These are phyloP conservation scores for Solidago caesia DNA, from an alignment of 129 eudicot species.

Conservation along the genomic window DNA sequence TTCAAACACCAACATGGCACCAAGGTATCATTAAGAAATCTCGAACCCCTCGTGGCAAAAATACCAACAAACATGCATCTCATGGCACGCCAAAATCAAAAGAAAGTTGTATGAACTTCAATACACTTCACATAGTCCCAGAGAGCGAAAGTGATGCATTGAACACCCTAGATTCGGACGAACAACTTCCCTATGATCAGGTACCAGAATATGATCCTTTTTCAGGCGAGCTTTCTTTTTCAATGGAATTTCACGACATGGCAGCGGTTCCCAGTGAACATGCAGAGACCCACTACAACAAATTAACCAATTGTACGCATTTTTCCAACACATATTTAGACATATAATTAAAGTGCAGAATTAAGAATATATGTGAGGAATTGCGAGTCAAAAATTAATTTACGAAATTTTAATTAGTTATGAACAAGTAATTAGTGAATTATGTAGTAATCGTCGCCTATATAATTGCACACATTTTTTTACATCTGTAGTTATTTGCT, in stretches of 20 bases:
- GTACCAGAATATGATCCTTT: slow-evolving; percentile 48
- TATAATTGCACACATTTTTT: no score
- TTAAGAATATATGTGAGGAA: no score
- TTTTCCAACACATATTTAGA: background rate
- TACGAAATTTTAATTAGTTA: no score
- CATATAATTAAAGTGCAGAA: background rate
- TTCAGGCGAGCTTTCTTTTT: slow-evolving; percentile 21
- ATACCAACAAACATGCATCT: slow-evolving; percentile 22
- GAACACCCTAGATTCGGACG: slow-evolving; percentile 40
- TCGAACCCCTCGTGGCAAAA: slow-evolving; percentile 52
- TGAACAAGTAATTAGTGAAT: no score
- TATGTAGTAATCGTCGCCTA: no score
- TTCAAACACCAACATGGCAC: slow-evolving; percentile 47
- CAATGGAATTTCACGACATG: slow-evolving; percentile 26
- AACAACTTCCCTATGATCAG: slow-evolving; percentile 44
- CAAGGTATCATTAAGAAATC: slow-evolving; percentile 52
- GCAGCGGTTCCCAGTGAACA: background rate
- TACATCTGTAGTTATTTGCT: background rate
- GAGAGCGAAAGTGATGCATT: slow-evolving; percentile 37
- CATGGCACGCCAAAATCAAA: slow-evolving; percentile 15
- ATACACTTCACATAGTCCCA: slow-evolving; percentile 46
- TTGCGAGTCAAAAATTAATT: no score
- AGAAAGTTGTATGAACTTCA: background rate
- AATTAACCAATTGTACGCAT: slow-evolving; percentile 2
- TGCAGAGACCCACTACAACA: background rate